Evolutionary conservation across 106 monocot genomes (phyloP), one percentile per base, ranked within the genome.

Genomic region (Apostasia shenzhenica): DNA sequence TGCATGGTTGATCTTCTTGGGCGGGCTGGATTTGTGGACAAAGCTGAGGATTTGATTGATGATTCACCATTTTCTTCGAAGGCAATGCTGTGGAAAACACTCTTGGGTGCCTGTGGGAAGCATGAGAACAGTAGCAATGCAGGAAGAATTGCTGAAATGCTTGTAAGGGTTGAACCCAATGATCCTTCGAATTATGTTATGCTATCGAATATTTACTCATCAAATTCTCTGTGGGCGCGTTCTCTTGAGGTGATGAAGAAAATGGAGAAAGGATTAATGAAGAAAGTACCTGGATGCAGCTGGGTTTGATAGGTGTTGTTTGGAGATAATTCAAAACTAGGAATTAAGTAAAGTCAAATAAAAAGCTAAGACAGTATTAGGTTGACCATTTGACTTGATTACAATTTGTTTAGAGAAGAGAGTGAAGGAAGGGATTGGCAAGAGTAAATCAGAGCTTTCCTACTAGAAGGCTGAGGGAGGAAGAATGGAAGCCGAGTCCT

Each of bases 1-100:
- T 76, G 81, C 59, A 72, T 81, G 52, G 71, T 81, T 55, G 75
- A 80, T 73, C 64, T 80, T 38, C 59, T 70, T 3, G 75, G 80
- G 4, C 39, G 80, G 52, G 47, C 61, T 11, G 81, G 76, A 48
- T 8, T 59, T 41, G 66, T 81, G 55, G 67, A 50, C 1, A 71
- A 76, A 70, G 81, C 81, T 1, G 81, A 71, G 48, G 60, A 76
- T 14, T 62, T 76, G 52, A 61, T 81, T 8, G 41, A 53, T 13
- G 71, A 64, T 37, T 70, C 77, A 40, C 70, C 63, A 9, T 70
- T 77, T 70, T 41, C 48, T 14, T 76, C 55, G 46, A 54, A 56
- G 12, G n/a, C 8, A 12, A 13, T 58, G 68, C 37, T 67, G 59
- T 78, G 77, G 77, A 66, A 68, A 51, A 59, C 81, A 51, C 58